Base-by-base conservation (phyloP, 805 yeast species). In the Zygosaccharomyces bailii region DNA sequence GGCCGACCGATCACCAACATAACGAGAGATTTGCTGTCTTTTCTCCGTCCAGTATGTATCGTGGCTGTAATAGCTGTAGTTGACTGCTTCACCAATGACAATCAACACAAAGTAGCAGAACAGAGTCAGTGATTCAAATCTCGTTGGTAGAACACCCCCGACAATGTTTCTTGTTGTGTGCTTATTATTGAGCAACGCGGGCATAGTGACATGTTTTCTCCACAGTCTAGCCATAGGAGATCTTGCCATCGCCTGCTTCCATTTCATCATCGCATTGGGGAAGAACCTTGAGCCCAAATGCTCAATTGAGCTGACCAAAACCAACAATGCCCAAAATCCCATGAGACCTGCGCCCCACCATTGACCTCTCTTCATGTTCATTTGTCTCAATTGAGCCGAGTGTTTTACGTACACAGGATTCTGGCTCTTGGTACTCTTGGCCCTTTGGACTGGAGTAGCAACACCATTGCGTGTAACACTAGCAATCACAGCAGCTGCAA, bases 1-100 rank as follows among this genome's bases (percentile, higher is more conserved):
- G 24, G 75, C 82, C 8, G 78, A 61, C 60, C 85, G 68, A 59
- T 78, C 82, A 20, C 76, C 80, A 17, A 80, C 47, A 29, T 48
- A 47, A 29, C 59, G 39, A 4, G 48, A 36, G 31, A 58, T 38
- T 36, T 56, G 57, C 18, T 45, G 30, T 17, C 34, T 42, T 38
- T 47, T 48, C 17, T 31, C 43, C 8, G 45, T 34, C 42, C 43
- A 53, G 24, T 43, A 38, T 4, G 48, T 30, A 10, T 49, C 46
- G 24, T 50, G 41, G 40, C 49, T 48, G 23, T 41, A 42, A 39
- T 34, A 47, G 18, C 41, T 42, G 34, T 51, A 53, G 27, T 49
- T 45, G 9, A 44, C 43, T 30, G 50, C 34, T 18, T 57, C 55
- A 24, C 53, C 52, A 7, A 56, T 30, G 5, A 56, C 52, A 9